Evolutionary conservation across 306 rosid genomes (phyloP), one percentile per base, ranked within the genome.

Genomic region (Gynostemma pentaphyllum): DNA sequence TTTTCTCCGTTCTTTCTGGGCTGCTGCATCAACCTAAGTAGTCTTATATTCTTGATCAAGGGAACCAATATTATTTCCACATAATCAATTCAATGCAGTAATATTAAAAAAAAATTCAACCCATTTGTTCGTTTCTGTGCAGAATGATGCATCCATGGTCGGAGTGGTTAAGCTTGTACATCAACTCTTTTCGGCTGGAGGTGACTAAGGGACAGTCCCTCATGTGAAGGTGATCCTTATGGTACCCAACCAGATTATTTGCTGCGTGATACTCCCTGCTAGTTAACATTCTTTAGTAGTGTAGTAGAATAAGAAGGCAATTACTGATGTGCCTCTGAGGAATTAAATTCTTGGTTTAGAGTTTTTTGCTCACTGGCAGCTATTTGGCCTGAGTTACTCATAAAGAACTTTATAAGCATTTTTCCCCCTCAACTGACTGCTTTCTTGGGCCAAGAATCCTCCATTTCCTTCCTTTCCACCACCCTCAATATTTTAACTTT

Each of bases 121-220:
- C 14, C 32, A 41, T 37, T 50, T 50, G 61, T 23, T 26, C 79
- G 42, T 72, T 78, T n/a, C 61, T 51, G 24, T 88, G 90, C 96
- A 92, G 98, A 82, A 88, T 76, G 98, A 92, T 71, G 92, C 96
- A 37, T 82, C 95, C 8, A 83, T 92, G 95, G 66, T 73, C 63
- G 95, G 80, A 75, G 87, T 86, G 24, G 82, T 82, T 75, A 71
- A 85, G 74, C 84, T 92, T 75, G 88, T 77, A 53, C 81, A 89
- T 34, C 74, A 68, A 52, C 75, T 88, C 28, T 85, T 81, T 72
- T 73, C 84, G 1, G 74, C 19, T 39, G 72, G 66, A 63, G 69
- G 34, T 75, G 76, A 70, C 60, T 73, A 60, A 72, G 8, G 41
- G n/a, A 32, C 54, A 39, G 1, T 44, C 24, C 64, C 39, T 11